Percentiles rank a stretch among this genome's conserved stretches.
Conservation (phyloP, 768 basidiomycete genomes). For the Phlebiopsis flavidoalba region DNA sequence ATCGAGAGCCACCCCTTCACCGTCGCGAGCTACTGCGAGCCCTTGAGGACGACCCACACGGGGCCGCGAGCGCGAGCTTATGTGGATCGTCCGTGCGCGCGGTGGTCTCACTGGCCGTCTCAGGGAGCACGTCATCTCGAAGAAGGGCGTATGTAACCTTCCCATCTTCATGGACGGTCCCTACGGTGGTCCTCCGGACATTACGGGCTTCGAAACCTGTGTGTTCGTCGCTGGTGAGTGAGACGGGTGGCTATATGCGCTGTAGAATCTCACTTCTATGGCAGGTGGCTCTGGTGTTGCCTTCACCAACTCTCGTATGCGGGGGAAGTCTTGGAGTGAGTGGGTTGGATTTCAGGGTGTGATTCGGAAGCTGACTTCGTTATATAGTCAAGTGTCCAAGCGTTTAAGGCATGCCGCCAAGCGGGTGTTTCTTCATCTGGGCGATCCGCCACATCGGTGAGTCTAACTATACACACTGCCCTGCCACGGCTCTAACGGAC, state of each 20-base stretch:
- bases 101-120: slow-evolving; percentile 43
- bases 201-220: slow-evolving; percentile 29
- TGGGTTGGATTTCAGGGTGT: background rate
- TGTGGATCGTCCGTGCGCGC: slow-evolving; percentile 46
- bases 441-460: slow-evolving; percentile 22
- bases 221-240: slow-evolving; percentile 34
- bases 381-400: slow-evolving; percentile 14
- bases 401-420: slow-evolving; percentile 17
- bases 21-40: slow-evolving; percentile 37
- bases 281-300: slow-evolving; percentile 29
- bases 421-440: slow-evolving; percentile 28
- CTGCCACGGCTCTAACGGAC: background rate
- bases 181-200: slow-evolving; percentile 31
- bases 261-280: background rate
- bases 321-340: slow-evolving; percentile 27
- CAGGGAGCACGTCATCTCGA: slow-evolving; percentile 13
- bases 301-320: slow-evolving; percentile 26
- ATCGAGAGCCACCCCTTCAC: slow-evolving; percentile 49
- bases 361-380: background rate
- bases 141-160: slow-evolving; percentile 19
- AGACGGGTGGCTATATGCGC: background rate
- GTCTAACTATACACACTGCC: background rate
- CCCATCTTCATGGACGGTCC: slow-evolving; percentile 36
- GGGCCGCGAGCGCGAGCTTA: slow-evolving; percentile 31
- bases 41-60: slow-evolving; percentile 6